phyloP scores from a whole-genome alignment of 306 rosid genomes.

The Prunus salicina region DNA sequence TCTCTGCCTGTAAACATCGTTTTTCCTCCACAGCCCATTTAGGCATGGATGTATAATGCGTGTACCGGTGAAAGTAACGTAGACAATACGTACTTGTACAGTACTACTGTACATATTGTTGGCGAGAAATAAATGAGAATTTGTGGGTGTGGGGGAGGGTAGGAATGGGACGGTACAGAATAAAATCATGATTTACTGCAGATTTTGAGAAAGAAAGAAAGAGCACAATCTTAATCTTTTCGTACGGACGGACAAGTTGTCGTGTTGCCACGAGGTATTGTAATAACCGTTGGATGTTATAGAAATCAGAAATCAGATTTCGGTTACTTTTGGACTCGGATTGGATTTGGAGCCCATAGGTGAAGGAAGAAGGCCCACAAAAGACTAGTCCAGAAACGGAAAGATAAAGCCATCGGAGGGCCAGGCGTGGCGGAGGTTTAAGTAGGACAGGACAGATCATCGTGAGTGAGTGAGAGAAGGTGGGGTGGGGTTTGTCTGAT shows the following conservation, averaged over 20 bases:
- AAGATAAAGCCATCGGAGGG: not conserved
- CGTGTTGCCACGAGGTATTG: not conserved
- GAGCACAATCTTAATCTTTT: not conserved
- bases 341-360: too few relatives aligned
- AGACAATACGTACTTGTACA: not conserved
- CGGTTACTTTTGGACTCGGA: too few relatives aligned
- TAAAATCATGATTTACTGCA: too few relatives aligned
- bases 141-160: not conserved
- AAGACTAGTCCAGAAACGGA: not conserved
- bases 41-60: not conserved
- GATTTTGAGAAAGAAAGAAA: too few relatives aligned
- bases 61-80: not conserved
- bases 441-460: too few relatives aligned
- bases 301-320: not conserved
- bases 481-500: constrained; percentile 11
- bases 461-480: not conserved
- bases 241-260: constrained; percentile 5
- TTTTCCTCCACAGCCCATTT: too few relatives aligned
- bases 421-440: not conserved
- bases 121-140: not conserved
- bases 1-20: too few relatives aligned
- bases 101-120: not conserved
- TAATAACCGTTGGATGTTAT: not conserved
- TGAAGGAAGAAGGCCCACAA: too few relatives aligned
- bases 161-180: not conserved